Evolutionary conservation across 306 rosid genomes (phyloP), one percentile per base, ranked within the genome.

Genomic region (Chamaecrista fasciculata): DNA sequence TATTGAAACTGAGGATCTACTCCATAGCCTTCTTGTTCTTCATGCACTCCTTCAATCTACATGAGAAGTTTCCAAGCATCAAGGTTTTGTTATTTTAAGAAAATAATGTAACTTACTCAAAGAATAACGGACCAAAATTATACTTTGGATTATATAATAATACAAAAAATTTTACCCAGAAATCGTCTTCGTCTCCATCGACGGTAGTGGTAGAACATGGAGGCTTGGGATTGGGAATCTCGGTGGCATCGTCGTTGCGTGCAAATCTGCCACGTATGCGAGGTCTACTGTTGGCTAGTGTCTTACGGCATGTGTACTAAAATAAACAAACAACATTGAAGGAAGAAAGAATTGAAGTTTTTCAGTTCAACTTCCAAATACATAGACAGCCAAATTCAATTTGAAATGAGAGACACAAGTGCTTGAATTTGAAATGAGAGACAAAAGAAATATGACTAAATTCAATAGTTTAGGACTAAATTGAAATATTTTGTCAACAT

Each of bases 181-280:
- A 84, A 51, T 83, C 87, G 16, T 80, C 94, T 66, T 83, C 87
- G 16, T 85, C 96, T 74, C 86, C 93, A 16, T 90, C 80, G 79
- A 86, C 62, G 55, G 70, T 55, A 2, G 93, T 66, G 59, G 70
- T 55, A 3, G 93, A 83, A 67, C 74, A 88, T 29, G 90, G 81
- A 69, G 84, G 69, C 59, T 83, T 90, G 58, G 84, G 77, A 80
- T 85, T 86, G 53, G 84, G 75, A 79, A 51, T 76, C 50, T 87
- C 96, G 25, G 64, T 73, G 3, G 75, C 31, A 26, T 93, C 98
- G n/a, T 94, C 97, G 64, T 94, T 94, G 69, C 98, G 90, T 0
- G 97, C 97, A 40, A 94, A 94, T 68, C 98, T 90, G 56, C 98
- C 98, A 66, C 98, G 92, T 82, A 94, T 80, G 57, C 97, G 92